phyloP scores from a whole-genome alignment of 331 rosid genomes.

The Erythrophleum ivorense region DNA sequence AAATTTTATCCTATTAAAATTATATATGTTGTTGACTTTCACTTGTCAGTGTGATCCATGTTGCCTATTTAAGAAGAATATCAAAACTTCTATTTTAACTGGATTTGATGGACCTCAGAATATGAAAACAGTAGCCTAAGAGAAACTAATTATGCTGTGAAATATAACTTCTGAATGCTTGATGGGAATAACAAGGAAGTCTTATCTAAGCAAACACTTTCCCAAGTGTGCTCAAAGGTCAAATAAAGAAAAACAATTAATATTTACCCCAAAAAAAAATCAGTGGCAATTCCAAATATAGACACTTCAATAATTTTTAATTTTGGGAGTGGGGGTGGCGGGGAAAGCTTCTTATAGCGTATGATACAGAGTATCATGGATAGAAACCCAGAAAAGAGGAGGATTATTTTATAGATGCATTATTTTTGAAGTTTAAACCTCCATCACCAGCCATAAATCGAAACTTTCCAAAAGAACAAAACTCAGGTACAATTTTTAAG shows the following conservation, averaged over 20 bases:
- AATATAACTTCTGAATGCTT: not conserved
- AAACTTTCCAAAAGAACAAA: not conserved
- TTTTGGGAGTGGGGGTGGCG: not conserved
- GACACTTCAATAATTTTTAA: not conserved
- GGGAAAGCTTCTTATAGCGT: not conserved
- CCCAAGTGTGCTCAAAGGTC: not conserved
- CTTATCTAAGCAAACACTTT: not conserved
- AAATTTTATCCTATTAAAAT: too few relatives aligned
- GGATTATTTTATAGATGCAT: not conserved
- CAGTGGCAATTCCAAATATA: slow-evolving; percentile 3
- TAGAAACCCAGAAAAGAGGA: slow-evolving; percentile 10
- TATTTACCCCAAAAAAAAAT: too few relatives aligned
- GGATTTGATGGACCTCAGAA: not conserved
- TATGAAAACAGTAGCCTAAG: not conserved
- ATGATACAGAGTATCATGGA: slow-evolving; percentile 14
- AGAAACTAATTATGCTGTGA: not conserved
- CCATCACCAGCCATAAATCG: slow-evolving; percentile 23
- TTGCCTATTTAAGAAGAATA: too few relatives aligned
- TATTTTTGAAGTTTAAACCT: slow-evolving; percentile 33
- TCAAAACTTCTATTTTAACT: not conserved
- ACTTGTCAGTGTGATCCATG: too few relatives aligned
- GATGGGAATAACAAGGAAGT: not conserved
- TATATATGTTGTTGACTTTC: too few relatives aligned
- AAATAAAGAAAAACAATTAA: not conserved
- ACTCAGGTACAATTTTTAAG: not conserved